Conservation (phyloP, 108 stramenopile genomes). For the Fragilaria crotonensis region DNA sequence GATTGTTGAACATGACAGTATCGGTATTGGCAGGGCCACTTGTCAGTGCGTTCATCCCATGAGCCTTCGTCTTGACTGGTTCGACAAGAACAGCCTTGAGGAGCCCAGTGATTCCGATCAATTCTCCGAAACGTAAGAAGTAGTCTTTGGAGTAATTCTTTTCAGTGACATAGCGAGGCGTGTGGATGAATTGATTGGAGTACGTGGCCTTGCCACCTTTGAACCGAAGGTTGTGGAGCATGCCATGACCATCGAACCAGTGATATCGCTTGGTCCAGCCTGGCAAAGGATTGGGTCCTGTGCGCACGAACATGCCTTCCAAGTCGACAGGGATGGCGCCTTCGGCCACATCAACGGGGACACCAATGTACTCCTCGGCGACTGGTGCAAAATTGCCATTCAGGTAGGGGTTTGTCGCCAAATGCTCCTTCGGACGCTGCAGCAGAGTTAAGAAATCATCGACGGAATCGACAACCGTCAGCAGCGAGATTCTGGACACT, state of each 20-base stretch:
- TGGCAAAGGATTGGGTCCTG: slow-evolving; percentile 33
- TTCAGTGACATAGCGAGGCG: slow-evolving; percentile 33
- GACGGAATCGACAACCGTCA: background rate
- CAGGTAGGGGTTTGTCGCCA: slow-evolving; percentile 14
- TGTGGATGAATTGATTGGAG: slow-evolving; percentile 35
- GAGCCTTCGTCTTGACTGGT: slow-evolving; percentile 26
- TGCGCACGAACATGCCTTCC: slow-evolving; percentile 26
- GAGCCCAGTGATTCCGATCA: slow-evolving; percentile 25
- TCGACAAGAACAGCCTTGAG: slow-evolving; percentile 17
- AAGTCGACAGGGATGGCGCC: slow-evolving; percentile 26
- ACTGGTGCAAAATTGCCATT: slow-evolving; percentile 39
- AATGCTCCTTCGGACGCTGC: background rate
- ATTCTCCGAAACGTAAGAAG: slow-evolving; percentile 32
- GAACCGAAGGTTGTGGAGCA: slow-evolving; percentile 28
- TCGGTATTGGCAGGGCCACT: slow-evolving; percentile 22
- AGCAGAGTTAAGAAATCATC: background rate
- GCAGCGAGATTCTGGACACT: background rate
- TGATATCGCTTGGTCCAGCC: slow-evolving; percentile 32
- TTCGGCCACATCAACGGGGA: slow-evolving; percentile 25
- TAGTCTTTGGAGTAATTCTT: slow-evolving; percentile 29
- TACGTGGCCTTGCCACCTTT: slow-evolving; percentile 29
- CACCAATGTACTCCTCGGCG: slow-evolving; percentile 18
- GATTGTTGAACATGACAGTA: slow-evolving; percentile 29
- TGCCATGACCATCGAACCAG: slow-evolving; percentile 41
- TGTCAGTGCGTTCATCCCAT: slow-evolving; percentile 21